These are phyloP conservation scores for Elaeis oleifera DNA, from an alignment of 202 grass and related monocot species.

Conservation along the genomic window DNA sequence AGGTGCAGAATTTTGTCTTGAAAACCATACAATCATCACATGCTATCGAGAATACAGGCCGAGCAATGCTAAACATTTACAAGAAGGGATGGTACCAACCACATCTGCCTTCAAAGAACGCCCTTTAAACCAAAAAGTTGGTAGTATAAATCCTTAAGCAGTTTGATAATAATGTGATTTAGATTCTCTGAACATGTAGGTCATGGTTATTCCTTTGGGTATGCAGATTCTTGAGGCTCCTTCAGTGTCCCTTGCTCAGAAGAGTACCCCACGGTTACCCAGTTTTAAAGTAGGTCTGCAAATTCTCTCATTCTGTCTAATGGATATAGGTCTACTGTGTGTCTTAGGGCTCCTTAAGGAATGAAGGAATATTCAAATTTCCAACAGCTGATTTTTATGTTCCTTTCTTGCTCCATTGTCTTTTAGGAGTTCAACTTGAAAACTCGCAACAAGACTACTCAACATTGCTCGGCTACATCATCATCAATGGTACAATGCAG, in stretches of 20 bases:
- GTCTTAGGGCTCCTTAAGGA: no score
- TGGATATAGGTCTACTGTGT: no score
- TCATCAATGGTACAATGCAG: constrained; percentile 23
- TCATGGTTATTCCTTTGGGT: no score
- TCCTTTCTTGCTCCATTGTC: constrained; percentile 10
- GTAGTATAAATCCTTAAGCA: neutral
- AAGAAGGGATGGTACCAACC: constrained; percentile 18
- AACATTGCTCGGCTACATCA: constrained; percentile 17
- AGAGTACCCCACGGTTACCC: constrained; percentile 7
- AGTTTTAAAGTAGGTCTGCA: constrained; percentile 17
- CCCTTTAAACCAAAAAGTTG: constrained; percentile 46
- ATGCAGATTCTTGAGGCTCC: constrained; percentile 20
- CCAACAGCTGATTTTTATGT: constrained; percentile 3
- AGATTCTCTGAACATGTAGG: no score
- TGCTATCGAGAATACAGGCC: constrained; percentile 30
- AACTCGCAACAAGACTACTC: constrained; percentile 13
- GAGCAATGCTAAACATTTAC: constrained; percentile 33
- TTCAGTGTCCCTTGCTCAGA: constrained; percentile 6
- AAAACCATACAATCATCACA: no score
- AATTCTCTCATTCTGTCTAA: neutral
- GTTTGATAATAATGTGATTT: no score
- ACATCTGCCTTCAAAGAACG: constrained; percentile 24
- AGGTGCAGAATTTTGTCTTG: no score
- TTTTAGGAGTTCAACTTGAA: constrained; percentile 24
- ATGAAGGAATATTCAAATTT: no score